phyloP scores from a whole-genome alignment of 805 yeast species.

The Lachancea sp. region DNA sequence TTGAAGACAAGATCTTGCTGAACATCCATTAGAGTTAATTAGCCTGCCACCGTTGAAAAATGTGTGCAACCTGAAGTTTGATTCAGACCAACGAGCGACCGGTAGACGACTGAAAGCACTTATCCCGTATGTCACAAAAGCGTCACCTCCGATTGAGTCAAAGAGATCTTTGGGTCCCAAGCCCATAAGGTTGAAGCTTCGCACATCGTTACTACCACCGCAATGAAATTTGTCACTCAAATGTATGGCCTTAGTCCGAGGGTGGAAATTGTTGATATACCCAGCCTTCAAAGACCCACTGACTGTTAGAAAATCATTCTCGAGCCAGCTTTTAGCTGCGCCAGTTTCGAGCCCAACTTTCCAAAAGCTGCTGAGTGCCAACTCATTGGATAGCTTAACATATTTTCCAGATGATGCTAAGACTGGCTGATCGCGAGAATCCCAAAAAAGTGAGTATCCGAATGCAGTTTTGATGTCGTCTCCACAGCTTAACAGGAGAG shows the following conservation, averaged over 20 bases:
- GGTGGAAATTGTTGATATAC: conserved; percentile 39
- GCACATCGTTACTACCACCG: conserved; percentile 71
- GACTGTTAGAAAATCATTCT: conserved; percentile 36
- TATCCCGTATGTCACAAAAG: conserved; percentile 49
- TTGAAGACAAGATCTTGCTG: conserved; percentile 17
- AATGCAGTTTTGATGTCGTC: conserved; percentile 54
- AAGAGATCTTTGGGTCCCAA: conserved; percentile 53
- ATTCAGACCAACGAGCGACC: conserved; percentile 33
- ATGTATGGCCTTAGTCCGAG: conserved; percentile 40
- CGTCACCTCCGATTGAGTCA: conserved; percentile 64
- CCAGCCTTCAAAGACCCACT: conserved; percentile 51
- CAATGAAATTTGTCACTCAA: conserved; percentile 74
- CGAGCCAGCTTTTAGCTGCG: conserved; percentile 22
- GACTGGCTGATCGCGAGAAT: conserved; percentile 37
- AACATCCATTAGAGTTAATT: conserved; percentile 29
- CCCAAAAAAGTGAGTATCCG: conserved; percentile 35
- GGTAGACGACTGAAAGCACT: conserved; percentile 61
- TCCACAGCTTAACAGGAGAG: conserved; percentile 53
- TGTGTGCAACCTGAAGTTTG: conserved; percentile 55
- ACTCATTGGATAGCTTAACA: conserved; percentile 39
- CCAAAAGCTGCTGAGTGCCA: conserved; percentile 31
- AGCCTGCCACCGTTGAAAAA: conserved; percentile 64
- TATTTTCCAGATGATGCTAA: conserved; percentile 44
- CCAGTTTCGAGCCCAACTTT: conserved; percentile 31
- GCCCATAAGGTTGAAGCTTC: conserved; percentile 63